phyloP scores from a whole-genome alignment of 1,284 basidiomycete genomes.

The Phaffia rhodozyma region DNA sequence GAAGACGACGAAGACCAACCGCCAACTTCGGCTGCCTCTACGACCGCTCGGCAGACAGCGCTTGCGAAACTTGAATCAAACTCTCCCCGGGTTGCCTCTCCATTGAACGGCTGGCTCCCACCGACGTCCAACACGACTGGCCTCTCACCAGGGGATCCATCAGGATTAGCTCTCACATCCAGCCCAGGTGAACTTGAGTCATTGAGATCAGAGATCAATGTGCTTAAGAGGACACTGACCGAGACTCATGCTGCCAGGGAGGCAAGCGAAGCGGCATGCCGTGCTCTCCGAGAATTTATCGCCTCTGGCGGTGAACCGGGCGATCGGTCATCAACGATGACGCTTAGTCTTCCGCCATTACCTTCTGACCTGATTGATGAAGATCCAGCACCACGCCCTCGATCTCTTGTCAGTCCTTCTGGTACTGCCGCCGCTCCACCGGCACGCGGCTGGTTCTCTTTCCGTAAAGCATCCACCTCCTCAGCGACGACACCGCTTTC shows the following conservation, averaged over 20 bases:
- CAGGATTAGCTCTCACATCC: background rate
- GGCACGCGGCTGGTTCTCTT: too few relatives aligned
- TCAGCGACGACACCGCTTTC: too few relatives aligned
- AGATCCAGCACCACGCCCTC: too few relatives aligned
- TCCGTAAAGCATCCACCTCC: too few relatives aligned
- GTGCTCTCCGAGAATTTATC: conserved; percentile 71
- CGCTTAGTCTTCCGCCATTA: conserved; percentile 44
- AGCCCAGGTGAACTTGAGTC: conserved; percentile 40
- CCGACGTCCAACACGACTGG: conserved; percentile 1
- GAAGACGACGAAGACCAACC: background rate
- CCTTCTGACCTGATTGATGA: conserved; percentile 39
- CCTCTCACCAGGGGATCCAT: background rate
- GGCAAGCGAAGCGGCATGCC: conserved; percentile 73
- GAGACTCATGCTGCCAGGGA: conserved; percentile 66
- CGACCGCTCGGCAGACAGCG: background rate
- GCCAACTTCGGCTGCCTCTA: background rate
- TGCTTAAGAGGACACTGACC: conserved; percentile 37
- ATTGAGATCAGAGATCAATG: conserved; percentile 50
- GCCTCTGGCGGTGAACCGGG: conserved; percentile 46
- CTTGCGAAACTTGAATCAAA: background rate
- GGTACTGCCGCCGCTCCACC: too few relatives aligned
- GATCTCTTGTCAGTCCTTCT: too few relatives aligned
- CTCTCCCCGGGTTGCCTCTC: background rate
- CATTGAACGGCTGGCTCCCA: background rate
- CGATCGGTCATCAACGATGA: conserved; percentile 37